Conservation (phyloP, 805 yeast genomes). For the Candida parachauliodes region DNA sequence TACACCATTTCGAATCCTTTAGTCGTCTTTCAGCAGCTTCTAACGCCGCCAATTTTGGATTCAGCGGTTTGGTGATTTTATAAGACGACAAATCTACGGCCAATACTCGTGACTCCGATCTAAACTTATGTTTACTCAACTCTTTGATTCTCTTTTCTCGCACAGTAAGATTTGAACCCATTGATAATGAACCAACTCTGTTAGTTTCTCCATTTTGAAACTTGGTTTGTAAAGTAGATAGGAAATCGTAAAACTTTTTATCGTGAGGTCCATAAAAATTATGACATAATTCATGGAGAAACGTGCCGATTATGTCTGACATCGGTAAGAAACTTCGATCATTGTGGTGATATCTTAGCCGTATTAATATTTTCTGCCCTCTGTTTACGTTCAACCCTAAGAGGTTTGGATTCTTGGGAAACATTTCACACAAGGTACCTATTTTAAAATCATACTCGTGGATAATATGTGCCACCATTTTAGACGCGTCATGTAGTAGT, state of each 20-base stretch:
- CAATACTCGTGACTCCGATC: conserved; percentile 35
- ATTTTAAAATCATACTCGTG: conserved; percentile 63
- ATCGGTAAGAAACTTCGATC: conserved; percentile 56
- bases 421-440: conserved; percentile 71
- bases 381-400: conserved; percentile 80
- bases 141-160: conserved; percentile 41
- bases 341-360: conserved; percentile 62
- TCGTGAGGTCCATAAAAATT: conserved; percentile 81
- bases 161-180: conserved; percentile 15
- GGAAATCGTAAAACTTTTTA: conserved; percentile 56
- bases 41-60: conserved; percentile 43
- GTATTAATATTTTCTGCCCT: conserved; percentile 68
- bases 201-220: conserved; percentile 44
- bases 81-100: conserved; percentile 13
- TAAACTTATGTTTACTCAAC: conserved; percentile 36
- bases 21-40: conserved; percentile 64
- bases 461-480: conserved; percentile 75
- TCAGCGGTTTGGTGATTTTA: conserved; percentile 2
- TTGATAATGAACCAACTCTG: conserved; percentile 34
- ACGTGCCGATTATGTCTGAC: conserved; percentile 69
- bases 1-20: conserved; percentile 51
- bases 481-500: conserved; percentile 65
- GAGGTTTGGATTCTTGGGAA: conserved; percentile 60
- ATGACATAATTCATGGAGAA: conserved; percentile 87
- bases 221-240: conserved; percentile 59